phyloP scores from a whole-genome alignment of 495 filamentous ascomycete genomes.

The Bacidia gigantensis region DNA sequence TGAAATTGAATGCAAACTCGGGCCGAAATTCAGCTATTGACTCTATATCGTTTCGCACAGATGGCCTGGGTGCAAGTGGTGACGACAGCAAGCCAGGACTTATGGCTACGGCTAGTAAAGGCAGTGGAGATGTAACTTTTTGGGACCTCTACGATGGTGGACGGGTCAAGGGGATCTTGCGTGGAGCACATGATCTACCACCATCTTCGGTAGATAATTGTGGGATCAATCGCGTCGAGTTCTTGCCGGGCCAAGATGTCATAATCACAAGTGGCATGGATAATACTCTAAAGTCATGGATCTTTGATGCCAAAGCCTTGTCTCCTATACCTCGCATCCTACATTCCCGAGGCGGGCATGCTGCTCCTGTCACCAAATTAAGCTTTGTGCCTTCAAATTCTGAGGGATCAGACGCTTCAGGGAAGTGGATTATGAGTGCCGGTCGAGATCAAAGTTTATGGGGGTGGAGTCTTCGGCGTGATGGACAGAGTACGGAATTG shows the following conservation, averaged over 20 bases:
- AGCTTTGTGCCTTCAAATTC: conserved; percentile 73
- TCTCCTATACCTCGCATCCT: conserved; percentile 71
- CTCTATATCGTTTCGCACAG: conserved; percentile 80
- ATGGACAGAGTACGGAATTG: conserved; percentile 85
- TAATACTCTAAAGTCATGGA: conserved; percentile 90
- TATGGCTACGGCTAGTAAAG: conserved; percentile 65
- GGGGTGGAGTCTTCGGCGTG: conserved; percentile 87
- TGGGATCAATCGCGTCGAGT: conserved; percentile 68
- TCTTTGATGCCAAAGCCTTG: conserved; percentile 79
- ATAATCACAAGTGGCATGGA: conserved; percentile 82
- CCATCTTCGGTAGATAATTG: conserved; percentile 39
- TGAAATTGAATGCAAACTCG: conserved; percentile 48
- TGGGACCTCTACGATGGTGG: conserved; percentile 92
- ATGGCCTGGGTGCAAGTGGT: conserved; percentile 77
- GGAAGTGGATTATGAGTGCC: conserved; percentile 90
- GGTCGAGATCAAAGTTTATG: conserved; percentile 80
- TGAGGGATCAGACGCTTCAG: conserved; percentile 72
- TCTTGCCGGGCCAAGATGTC: conserved; percentile 80
- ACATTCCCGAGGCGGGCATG: conserved; percentile 75
- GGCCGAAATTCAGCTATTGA: conserved; percentile 45
- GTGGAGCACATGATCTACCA: conserved; percentile 70
- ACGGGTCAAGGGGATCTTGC: conserved; percentile 64
- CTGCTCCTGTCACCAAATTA: conserved; percentile 64
- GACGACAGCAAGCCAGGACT: conserved; percentile 69
- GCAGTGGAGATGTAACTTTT: conserved; percentile 75